Percentiles rank a stretch among this genome's conserved stretches.
Evolutionary conservation across 495 filamentous ascomycete species (phyloP).

Genomic region (Bombardia bombarda): DNA sequence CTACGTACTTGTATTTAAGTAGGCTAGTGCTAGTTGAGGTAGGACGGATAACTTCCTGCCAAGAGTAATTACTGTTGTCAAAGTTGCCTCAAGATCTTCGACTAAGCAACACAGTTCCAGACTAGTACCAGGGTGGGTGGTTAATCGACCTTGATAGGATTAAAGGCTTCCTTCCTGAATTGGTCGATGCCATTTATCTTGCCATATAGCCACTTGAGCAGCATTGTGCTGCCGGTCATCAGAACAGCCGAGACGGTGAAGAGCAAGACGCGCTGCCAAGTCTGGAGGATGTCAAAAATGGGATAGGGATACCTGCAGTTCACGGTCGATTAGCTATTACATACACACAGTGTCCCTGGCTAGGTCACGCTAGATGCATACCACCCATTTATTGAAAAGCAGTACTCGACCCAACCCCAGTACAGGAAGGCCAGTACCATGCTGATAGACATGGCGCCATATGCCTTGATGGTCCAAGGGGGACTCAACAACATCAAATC

Average conservation of each 20-base stretch:
- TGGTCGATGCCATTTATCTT: constrained; percentile 57
- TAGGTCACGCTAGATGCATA: constrained; percentile 23
- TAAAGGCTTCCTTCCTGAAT: constrained; percentile 22
- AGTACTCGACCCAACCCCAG: constrained; percentile 84
- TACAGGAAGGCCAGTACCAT: constrained; percentile 61
- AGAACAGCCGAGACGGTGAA: constrained; percentile 61
- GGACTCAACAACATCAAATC: constrained; percentile 73
- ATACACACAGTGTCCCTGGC: not conserved
- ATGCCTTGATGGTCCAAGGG: constrained; percentile 63
- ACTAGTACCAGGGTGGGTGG: too few species aligned
- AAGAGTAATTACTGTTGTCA: too few species aligned
- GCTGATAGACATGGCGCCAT: constrained; percentile 56
- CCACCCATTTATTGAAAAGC: constrained; percentile 69
- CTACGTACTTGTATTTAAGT: too few species aligned
- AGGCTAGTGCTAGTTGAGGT: too few species aligned
- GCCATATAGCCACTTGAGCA: constrained; percentile 60
- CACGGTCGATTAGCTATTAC: constrained; percentile 11
- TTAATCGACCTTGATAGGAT: constrained; percentile 16
- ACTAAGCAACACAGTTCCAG: too few species aligned
- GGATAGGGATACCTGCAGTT: constrained; percentile 74
- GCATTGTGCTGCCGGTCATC: constrained; percentile 62
- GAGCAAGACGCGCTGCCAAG: constrained; percentile 53
- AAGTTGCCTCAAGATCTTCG: too few species aligned
- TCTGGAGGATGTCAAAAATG: constrained; percentile 58
- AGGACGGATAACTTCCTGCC: too few species aligned